Evolutionary conservation across 108 stramenopile species (phyloP), one percentile per base, ranked within the genome.

Genomic region (Schizochytrium sp.): DNA sequence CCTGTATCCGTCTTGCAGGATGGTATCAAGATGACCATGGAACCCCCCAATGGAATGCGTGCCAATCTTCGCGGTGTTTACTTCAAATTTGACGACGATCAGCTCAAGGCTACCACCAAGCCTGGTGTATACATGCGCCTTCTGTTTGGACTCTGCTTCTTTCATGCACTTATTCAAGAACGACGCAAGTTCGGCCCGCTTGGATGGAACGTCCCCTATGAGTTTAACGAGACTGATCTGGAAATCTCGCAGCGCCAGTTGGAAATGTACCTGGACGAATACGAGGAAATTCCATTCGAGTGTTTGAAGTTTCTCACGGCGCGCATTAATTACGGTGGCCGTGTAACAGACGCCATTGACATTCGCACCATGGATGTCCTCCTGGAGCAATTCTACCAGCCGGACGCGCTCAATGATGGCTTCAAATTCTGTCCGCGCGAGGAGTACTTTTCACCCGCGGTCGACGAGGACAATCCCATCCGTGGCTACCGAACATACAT

Each of bases 191-290:
- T 93, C 58, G 94, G 94, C 5, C 93, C 94, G 0, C 43, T 93
- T 10, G 94, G 94, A 4, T 94, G 93, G 93, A 93, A 93, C 19
- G 72, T 83, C 12, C 91, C 93, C 12, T 94, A 94, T 58, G 94
- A 93, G 87, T 94, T 94, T 90, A 94, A 93, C 87, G 92, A 93
- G 25, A 93, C 94, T 5, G 94, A 94, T 57, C 91, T 94, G 19
- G 94, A 93, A 34, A 94, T 94, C 59, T 91, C 90, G 43, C 89
- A 91, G 89, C 92, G 90, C 23, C 93, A 93, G 83, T 63, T 94
- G 0, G 92, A 91, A 88, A 90, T 93, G 25, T 34, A 34, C 41
- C 58, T 88, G 21, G 72, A 59, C 59, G 72, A 72, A 51, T 92
- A 91, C 12, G 93, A 93, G 21, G 90, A 57, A 47, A 89, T 95